Evolutionary conservation across 2,329 filamentous ascomycete species (phyloP).

Genomic region (Fonsecaea pedrosoi): DNA sequence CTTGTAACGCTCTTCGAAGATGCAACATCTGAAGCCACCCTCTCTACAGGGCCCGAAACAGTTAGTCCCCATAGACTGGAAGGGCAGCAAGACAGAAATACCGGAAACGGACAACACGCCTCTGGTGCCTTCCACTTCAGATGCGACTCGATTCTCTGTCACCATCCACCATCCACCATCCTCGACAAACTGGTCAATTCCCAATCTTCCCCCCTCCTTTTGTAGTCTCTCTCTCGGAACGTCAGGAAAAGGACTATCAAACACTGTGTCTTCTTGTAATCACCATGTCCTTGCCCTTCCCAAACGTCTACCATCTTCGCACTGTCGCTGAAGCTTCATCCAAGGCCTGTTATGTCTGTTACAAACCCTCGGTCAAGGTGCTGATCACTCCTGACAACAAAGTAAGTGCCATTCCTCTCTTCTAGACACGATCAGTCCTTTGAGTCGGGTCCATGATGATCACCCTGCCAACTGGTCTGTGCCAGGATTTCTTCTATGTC

Average conservation of each 20-base stretch:
- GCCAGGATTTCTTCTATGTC: conserved; percentile 87
- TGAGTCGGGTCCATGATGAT: background rate
- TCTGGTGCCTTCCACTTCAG: conserved; percentile 34
- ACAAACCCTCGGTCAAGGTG: conserved; percentile 84
- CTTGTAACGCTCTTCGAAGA: too few relatives aligned
- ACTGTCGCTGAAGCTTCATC: conserved; percentile 83
- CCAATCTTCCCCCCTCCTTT: background rate
- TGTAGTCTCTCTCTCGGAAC: background rate
- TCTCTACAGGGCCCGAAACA: background rate
- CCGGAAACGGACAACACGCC: background rate
- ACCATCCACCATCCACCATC: background rate
- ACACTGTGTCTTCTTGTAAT: background rate
- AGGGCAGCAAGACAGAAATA: background rate
- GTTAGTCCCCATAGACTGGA: background rate
- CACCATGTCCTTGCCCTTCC: conserved; percentile 50
- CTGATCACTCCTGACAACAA: conserved; percentile 89
- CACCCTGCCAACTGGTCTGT: conserved; percentile 21
- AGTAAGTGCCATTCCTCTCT: conserved; percentile 57
- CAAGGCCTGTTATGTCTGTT: conserved; percentile 89
- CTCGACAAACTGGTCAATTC: background rate
- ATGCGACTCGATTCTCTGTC: conserved; percentile 22
- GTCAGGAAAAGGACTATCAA: background rate
- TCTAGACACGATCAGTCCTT: background rate
- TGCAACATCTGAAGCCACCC: too few relatives aligned
- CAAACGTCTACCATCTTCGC: conserved; percentile 83